phyloP scores from a whole-genome alignment of 2,329 filamentous ascomycete species.

The Botrytis deweyae region DNA sequence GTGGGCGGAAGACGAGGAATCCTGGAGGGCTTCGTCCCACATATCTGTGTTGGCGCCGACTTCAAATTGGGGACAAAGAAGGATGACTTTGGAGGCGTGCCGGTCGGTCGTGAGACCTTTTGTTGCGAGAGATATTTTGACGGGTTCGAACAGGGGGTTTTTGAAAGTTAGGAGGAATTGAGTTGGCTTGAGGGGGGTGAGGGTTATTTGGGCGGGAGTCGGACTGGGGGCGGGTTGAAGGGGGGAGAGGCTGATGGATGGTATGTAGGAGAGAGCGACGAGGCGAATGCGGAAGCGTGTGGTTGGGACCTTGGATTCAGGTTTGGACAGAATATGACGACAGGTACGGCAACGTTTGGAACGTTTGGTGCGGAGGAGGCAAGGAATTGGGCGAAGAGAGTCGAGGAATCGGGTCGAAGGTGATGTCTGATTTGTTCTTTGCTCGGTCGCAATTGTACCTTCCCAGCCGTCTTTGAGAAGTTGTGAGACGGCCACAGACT shows the following conservation, averaged over 20 bases:
- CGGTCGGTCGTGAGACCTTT: constrained; percentile 75
- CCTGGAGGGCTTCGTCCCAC: constrained; percentile 73
- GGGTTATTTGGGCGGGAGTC: constrained; percentile 9
- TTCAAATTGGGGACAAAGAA: constrained; percentile 91
- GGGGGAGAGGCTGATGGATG: constrained; percentile 71
- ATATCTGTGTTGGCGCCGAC: constrained; percentile 92
- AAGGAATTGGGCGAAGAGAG: constrained; percentile 77
- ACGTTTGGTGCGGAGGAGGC: constrained; percentile 84
- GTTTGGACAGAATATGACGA: constrained; percentile 92
- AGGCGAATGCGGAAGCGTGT: constrained; percentile 91
- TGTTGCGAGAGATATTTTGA: constrained; percentile 84
- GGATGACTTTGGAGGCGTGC: constrained; percentile 77
- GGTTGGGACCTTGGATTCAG: constrained; percentile 84
- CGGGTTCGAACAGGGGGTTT: constrained; percentile 90
- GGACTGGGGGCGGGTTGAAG: constrained; percentile 44
- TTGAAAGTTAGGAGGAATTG: constrained; percentile 89
- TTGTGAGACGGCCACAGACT: constrained; percentile 56
- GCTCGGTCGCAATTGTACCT: constrained; percentile 55
- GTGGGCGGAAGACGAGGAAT: neutral
- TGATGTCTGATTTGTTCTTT: constrained; percentile 52
- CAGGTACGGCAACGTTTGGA: constrained; percentile 91
- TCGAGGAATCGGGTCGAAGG: constrained; percentile 61
- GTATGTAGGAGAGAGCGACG: constrained; percentile 85
- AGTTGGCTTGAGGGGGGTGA: constrained; percentile 49
- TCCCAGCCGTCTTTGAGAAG: constrained; percentile 63